phyloP scores from a whole-genome alignment of 1,284 basidiomycete species.

The Naganishia liquefaciens region DNA sequence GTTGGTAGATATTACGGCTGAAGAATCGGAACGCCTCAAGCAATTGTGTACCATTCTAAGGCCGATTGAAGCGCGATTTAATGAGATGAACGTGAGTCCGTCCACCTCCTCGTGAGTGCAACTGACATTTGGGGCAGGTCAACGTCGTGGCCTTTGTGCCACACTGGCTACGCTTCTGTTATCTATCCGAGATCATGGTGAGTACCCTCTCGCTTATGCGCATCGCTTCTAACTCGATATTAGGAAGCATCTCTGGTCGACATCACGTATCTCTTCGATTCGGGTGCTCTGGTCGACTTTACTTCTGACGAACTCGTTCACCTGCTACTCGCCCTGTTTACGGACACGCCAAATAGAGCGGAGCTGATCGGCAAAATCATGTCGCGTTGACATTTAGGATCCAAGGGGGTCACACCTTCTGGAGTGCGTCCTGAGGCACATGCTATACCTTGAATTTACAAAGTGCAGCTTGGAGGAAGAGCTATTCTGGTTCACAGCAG shows the following conservation, averaged over 20 bases:
- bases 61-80: conserved; percentile 75
- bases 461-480: too few species aligned
- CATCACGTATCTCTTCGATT: conserved; percentile 88
- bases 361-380: conserved; percentile 73
- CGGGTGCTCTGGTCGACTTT: conserved; percentile 89
- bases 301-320: conserved; percentile 76
- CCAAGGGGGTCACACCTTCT: too few species aligned
- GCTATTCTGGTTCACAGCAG: too few species aligned
- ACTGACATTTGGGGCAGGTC: conserved; percentile 33
- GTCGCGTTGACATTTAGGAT: conserved; percentile 51
- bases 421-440: too few species aligned
- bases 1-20: conserved; percentile 84
- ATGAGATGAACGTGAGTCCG: conserved; percentile 56
- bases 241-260: conserved; percentile 92
- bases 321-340: conserved; percentile 83
- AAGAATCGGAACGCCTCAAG: conserved; percentile 80
- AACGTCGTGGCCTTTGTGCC: conserved; percentile 64
- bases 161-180: conserved; percentile 93
- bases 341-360: conserved; percentile 79
- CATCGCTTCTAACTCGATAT: not conserved
- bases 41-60: conserved; percentile 77
- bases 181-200: conserved; percentile 84
- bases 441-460: too few species aligned
- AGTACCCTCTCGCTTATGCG: conserved; percentile 43
- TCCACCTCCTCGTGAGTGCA: not conserved